Evolutionary conservation across 1,284 basidiomycete genomes (phyloP).

Genomic region (Puccinia triticina): DNA sequence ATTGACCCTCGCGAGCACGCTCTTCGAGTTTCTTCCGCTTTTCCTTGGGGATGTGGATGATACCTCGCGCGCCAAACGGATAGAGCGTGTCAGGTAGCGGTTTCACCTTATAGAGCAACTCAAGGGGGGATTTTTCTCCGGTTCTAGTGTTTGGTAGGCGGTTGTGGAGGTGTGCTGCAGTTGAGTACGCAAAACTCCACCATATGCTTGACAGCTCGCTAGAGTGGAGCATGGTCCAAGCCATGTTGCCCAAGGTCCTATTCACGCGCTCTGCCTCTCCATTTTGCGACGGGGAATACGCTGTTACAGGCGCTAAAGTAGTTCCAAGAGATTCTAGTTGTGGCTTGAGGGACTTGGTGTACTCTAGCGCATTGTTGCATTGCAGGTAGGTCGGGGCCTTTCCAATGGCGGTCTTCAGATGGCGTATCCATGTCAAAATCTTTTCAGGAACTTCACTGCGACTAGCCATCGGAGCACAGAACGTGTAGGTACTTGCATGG

Average conservation of each 20-base stretch:
- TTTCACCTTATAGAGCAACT: slow-evolving; percentile 5
- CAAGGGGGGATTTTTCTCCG: background rate
- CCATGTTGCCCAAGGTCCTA: slow-evolving; percentile 10
- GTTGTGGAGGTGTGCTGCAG: background rate
- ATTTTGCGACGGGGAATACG: slow-evolving; percentile 3
- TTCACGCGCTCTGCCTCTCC: slow-evolving; percentile 20
- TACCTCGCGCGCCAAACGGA: background rate
- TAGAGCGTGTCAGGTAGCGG: background rate
- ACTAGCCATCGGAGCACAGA: background rate
- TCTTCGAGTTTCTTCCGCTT: too few species aligned
- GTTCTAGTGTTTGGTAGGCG: background rate
- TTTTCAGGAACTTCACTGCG: background rate
- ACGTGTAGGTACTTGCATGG: background rate
- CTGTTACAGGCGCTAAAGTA: background rate
- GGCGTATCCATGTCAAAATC: background rate
- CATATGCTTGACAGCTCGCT: background rate
- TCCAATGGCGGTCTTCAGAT: background rate
- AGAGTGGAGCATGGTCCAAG: background rate
- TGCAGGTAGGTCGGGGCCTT: background rate
- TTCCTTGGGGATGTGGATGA: too few species aligned
- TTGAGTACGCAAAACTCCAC: slow-evolving; percentile 9
- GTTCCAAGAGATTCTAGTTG: background rate
- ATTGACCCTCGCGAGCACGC: too few species aligned
- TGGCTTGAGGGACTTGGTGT: background rate
- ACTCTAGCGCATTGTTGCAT: background rate